Evolutionary conservation across 2,329 filamentous ascomycete species (phyloP), one percentile per base, ranked within the genome.

Genomic region (Lasiodiplodia gonubiensis): DNA sequence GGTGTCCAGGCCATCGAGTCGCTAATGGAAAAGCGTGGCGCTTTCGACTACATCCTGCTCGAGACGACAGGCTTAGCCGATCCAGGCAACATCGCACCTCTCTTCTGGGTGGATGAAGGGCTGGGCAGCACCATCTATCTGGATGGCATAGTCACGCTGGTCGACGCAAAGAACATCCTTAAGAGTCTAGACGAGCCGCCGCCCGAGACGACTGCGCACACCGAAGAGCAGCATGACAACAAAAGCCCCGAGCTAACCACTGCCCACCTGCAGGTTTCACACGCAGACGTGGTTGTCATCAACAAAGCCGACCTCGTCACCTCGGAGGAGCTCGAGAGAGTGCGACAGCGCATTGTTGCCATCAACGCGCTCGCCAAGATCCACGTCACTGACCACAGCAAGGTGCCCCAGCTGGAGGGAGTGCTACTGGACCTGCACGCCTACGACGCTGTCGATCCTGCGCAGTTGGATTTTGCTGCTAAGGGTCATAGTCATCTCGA

Each of bases 71-170:
- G 95, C 0, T 86, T 99, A 6, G 95, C 95, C 4, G 94, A 99
- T 75, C 95, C 95, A 0, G 95, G 95, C 1, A 98, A 98, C 74
- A 89, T 99, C 63, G 95, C 95, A 0, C 95, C 95, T 0, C 82
- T 98, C 16, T 99, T 99, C 81, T 99, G 95, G 95, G 90, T 99
- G 30, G 95, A 99, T 73, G 94, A 98, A 71, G 95, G 94, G 0
- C 86, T 99, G 2, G 94, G 93, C 8, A 97, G 94, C 78, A 94
- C 91, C 46, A 97, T 99, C 73, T 99, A 97, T 78, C 87, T 99
- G 0, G 95, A 99, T 75, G 95, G 95, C 2, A 97, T 99, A 67
- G 94, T 98, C 55, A 98, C 95, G 0, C 84, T 99, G 1, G 92
- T 99, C 23, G 95, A 99, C 77, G 94, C 94, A 37, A 96, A 95